These are phyloP conservation scores for Cyclospora cayetanensis DNA, from an alignment of 169 alveolate genomes.

Conservation along the genomic window DNA sequence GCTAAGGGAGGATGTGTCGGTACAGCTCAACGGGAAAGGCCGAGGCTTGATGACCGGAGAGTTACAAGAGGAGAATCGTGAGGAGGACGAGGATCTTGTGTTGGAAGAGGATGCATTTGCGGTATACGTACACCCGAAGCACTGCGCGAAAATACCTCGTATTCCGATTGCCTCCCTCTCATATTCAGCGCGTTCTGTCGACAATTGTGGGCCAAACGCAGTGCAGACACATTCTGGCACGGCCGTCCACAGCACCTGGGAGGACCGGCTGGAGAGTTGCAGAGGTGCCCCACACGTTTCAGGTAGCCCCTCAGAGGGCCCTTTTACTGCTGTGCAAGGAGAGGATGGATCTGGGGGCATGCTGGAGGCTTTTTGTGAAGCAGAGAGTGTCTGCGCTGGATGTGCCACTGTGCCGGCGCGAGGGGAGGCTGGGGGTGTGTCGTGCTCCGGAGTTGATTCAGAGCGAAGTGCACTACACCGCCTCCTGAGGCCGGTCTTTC, in stretches of 20 bases:
- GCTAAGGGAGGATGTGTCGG: conserved; percentile 22
- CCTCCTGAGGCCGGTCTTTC: not conserved
- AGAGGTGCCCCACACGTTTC: not conserved
- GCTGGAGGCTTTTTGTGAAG: not conserved
- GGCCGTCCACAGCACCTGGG: not conserved
- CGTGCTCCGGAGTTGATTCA: not conserved
- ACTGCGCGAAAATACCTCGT: conserved; percentile 13
- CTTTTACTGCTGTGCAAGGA: no score
- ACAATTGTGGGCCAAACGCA: not conserved
- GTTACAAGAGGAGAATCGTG: not conserved
- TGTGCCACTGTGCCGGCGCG: conserved; percentile 50
- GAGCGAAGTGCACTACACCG: not conserved
- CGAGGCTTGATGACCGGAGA: conserved; percentile 20
- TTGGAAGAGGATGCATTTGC: conserved; percentile 57
- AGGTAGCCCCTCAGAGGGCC: no score
- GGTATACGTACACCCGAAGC: conserved; percentile 44
- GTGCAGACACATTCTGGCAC: not conserved
- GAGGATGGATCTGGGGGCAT: not conserved
- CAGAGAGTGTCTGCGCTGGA: conserved; percentile 23
- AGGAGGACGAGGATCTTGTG: not conserved
- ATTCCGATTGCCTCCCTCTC: not conserved
- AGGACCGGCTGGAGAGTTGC: not conserved
- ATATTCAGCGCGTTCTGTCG: not conserved
- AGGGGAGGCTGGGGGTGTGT: not conserved
- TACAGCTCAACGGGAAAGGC: conserved; percentile 17